phyloP scores from a whole-genome alignment of 805 yeast genomes.

The Wickerhamiella musiphila region DNA sequence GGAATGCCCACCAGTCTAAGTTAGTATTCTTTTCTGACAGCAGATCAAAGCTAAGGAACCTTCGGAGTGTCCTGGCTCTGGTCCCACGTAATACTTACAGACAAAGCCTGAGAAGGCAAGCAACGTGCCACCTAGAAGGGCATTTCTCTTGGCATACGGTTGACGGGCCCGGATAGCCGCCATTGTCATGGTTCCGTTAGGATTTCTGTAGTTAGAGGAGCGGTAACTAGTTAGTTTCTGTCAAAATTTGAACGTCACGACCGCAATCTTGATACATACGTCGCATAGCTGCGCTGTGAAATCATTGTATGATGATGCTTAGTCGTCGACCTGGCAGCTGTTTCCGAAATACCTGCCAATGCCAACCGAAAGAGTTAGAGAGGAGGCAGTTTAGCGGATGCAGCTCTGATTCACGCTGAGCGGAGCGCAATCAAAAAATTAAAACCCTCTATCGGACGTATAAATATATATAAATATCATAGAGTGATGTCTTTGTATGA shows the following conservation, averaged over 20 bases:
- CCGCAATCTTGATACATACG: background rate
- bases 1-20: slow-evolving; percentile 18
- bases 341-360: too few species aligned
- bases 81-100: slow-evolving; percentile 24
- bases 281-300: slow-evolving; percentile 1
- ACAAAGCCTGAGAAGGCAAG: slow-evolving; percentile 53
- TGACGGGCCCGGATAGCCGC: slow-evolving; percentile 80
- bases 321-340: too few species aligned
- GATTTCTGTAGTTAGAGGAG: slow-evolving; percentile 31
- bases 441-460: too few species aligned
- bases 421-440: background rate
- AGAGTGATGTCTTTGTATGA: slow-evolving; percentile 59
- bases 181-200: slow-evolving; percentile 78
- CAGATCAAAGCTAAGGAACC: background rate
- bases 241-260: too few species aligned
- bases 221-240: background rate
- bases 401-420: too few species aligned
- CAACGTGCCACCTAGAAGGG: slow-evolving; percentile 40
- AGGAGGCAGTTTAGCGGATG: too few species aligned
- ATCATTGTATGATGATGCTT: too few species aligned
- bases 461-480: background rate
- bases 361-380: too few species aligned
- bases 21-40: slow-evolving; percentile 1
- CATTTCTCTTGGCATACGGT: slow-evolving; percentile 70
- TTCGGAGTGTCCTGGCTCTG: background rate